Evolutionary conservation across 2,329 filamentous ascomycete species (phyloP).

Genomic region (Pseudogymnoascus sp.): DNA sequence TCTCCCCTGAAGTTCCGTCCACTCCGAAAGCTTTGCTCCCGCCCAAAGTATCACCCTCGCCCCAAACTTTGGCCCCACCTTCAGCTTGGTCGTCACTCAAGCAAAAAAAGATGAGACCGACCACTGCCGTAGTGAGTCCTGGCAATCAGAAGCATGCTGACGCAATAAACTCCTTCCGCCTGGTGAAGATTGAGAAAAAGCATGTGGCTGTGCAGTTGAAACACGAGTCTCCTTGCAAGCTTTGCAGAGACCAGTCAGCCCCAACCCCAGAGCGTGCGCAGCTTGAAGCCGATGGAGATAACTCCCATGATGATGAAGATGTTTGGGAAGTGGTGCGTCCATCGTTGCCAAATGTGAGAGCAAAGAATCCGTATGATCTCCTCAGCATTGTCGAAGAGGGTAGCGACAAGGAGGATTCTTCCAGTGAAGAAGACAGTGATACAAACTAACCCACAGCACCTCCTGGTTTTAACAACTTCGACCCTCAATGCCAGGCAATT

Average conservation of each 20-base stretch:
- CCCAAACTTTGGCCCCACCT: too few relatives aligned
- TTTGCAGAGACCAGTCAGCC: background rate
- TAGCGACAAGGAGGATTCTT: background rate
- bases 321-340: background rate
- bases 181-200: background rate
- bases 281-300: background rate
- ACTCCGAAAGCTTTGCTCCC: background rate
- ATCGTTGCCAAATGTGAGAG: background rate
- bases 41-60: background rate
- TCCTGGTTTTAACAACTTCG: background rate
- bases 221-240: background rate
- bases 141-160: background rate
- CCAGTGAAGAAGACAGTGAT: background rate
- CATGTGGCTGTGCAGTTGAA: background rate
- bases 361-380: background rate
- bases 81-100: background rate
- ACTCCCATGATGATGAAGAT: background rate
- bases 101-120: background rate
- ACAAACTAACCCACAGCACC: background rate
- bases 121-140: background rate
- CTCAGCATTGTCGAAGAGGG: background rate
- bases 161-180: background rate
- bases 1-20: too few relatives aligned
- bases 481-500: too few relatives aligned
- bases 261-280: background rate